Percentiles rank a stretch among this genome's conserved stretches.
These are phyloP conservation scores for Capsella bursapastoris DNA, from an alignment of 345 rosid species.

Conservation along the genomic window DNA sequence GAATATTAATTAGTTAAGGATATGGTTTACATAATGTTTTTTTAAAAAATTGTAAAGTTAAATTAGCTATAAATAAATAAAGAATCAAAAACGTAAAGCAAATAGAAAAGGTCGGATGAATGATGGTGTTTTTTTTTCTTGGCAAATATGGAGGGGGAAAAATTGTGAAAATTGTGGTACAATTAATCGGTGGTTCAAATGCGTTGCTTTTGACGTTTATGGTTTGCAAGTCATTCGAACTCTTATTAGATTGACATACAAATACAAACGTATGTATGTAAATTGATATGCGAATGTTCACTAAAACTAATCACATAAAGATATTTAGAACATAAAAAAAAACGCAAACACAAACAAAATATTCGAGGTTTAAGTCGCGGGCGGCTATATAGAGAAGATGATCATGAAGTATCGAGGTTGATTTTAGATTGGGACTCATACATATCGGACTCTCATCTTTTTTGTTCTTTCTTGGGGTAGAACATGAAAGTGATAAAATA, in stretches of 20 bases:
- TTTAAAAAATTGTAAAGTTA: not conserved
- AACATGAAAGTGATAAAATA: constrained; percentile 3
- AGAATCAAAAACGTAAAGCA: not conserved
- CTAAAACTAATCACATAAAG: not conserved
- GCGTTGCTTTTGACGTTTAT: constrained; percentile 3
- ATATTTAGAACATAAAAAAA: not conserved
- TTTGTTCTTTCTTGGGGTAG: not conserved
- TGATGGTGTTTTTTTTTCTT: not conserved
- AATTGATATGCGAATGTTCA: not conserved
- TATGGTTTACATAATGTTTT: not conserved
- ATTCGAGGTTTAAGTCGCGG: not conserved
- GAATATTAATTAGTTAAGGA: not conserved
- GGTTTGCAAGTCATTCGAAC: not conserved
- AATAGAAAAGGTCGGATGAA: not conserved
- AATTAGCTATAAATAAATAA: not conserved
- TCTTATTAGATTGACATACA: not conserved
- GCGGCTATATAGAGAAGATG: not conserved
- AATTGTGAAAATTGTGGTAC: not conserved
- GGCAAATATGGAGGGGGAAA: not conserved
- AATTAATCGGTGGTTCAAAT: not conserved
- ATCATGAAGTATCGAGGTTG: constrained; percentile 1
- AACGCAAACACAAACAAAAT: constrained; percentile 4
- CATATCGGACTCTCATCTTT: not conserved
- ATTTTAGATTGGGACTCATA: not conserved
- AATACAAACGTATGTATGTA: not conserved